phyloP scores from a whole-genome alignment of 2,329 filamentous ascomycete genomes.

The Arthrobotrys iridis region DNA sequence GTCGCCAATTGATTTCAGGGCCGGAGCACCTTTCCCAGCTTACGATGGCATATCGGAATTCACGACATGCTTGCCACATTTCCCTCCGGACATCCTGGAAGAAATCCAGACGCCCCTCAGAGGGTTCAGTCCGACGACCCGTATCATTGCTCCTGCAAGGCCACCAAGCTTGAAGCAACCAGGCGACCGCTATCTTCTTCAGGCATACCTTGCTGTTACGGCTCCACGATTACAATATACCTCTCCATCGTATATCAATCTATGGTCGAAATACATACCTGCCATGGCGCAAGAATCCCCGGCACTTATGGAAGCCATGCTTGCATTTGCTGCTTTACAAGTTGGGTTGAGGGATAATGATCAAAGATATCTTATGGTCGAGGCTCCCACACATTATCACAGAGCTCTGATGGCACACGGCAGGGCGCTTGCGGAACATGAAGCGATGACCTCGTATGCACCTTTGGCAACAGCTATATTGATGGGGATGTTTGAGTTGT shows the following conservation, averaged over 20 bases:
- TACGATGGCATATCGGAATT: constrained; percentile 51
- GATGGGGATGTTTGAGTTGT: constrained; percentile 57
- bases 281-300: constrained; percentile 58
- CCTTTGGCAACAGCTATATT: constrained; percentile 57
- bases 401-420: constrained; percentile 55
- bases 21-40: constrained; percentile 22
- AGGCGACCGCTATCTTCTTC: constrained; percentile 56
- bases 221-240: constrained; percentile 56
- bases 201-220: constrained; percentile 56
- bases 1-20: constrained; percentile 46
- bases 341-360: constrained; percentile 56
- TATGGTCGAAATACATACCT: constrained; percentile 57
- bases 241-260: constrained; percentile 57
- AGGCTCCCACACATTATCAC: constrained; percentile 57
- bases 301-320: constrained; percentile 57
- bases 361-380: constrained; percentile 53
- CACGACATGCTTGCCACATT: constrained; percentile 54
- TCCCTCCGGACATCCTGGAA: constrained; percentile 55
- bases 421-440: constrained; percentile 52
- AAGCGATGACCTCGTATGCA: constrained; percentile 54
- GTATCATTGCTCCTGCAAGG: constrained; percentile 54
- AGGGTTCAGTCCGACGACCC: constrained; percentile 54
- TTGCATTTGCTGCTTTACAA: constrained; percentile 56
- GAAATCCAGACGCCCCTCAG: constrained; percentile 53
- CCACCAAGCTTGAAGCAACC: constrained; percentile 53